phyloP scores from a whole-genome alignment of 257 asterid genomes.

The Cinchona pubescens region DNA sequence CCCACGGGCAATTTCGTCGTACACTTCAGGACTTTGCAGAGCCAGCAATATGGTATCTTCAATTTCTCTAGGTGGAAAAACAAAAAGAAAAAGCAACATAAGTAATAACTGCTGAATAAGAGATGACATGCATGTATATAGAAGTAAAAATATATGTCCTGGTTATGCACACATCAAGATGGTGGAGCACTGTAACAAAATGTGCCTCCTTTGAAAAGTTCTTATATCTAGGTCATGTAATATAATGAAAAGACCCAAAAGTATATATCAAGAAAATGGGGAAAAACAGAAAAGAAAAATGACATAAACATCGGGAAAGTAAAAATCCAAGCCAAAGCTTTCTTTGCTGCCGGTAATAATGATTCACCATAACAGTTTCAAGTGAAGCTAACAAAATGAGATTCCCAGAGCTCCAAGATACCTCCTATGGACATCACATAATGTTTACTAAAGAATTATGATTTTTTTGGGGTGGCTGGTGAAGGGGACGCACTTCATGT shows the following conservation, averaged over 20 bases:
- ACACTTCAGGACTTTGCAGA: constrained; percentile 85
- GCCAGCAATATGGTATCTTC: constrained; percentile 93
- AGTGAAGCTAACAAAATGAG: not conserved
- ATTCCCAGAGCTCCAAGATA: not conserved
- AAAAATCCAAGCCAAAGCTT: not conserved
- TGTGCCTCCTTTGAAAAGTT: not conserved
- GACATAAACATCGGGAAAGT: not conserved
- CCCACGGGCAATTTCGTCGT: constrained; percentile 92
- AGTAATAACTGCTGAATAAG: not conserved
- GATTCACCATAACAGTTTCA: not conserved
- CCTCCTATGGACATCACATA: not conserved
- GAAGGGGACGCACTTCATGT: not conserved
- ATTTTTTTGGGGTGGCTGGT: too few relatives aligned
- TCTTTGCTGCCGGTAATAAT: not conserved
- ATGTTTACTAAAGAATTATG: not conserved
- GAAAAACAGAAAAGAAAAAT: too few relatives aligned
- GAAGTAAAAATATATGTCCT: not conserved
- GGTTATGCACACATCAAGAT: too few relatives aligned
- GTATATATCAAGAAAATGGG: not conserved
- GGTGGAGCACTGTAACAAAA: not conserved
- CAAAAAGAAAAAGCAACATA: constrained; percentile 9
- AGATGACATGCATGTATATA: not conserved
- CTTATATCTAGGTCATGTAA: not conserved
- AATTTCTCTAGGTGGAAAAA: constrained; percentile 53
- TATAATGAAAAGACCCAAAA: not conserved